Percentiles rank a stretch among this genome's conserved stretches.
These are phyloP conservation scores for Diaporthe caulivora DNA, from an alignment of 2,329 filamentous ascomycete genomes.

Conservation along the genomic window DNA sequence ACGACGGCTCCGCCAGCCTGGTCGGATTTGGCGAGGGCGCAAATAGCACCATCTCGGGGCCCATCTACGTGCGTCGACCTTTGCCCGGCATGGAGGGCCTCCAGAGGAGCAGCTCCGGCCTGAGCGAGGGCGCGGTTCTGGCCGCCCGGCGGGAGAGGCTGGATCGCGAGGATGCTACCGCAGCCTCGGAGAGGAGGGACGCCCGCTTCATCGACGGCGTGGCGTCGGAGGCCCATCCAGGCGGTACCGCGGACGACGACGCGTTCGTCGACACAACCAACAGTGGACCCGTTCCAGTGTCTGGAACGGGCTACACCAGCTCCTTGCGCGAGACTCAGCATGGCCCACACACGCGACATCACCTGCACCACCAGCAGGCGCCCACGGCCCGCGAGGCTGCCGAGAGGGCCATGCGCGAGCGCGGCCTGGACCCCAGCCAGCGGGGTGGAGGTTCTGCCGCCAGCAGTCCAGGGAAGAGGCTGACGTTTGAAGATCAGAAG, in stretches of 20 bases:
- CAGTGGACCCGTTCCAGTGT: conserved; percentile 65
- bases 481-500: conserved; percentile 70
- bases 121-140: conserved; percentile 58
- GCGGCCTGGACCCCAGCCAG: conserved; percentile 64
- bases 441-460: conserved; percentile 53
- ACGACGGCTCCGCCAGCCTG: conserved; percentile 84
- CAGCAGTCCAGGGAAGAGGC: conserved; percentile 61
- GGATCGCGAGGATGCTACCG: conserved; percentile 53
- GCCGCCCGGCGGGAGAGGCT: conserved; percentile 48
- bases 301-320: conserved; percentile 51
- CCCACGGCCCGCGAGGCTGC: conserved; percentile 64
- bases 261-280: conserved; percentile 75
- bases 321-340: conserved; percentile 52
- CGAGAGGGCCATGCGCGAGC: conserved; percentile 73
- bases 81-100: conserved; percentile 56
- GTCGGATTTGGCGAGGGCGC: conserved; percentile 96
- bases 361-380: conserved; percentile 48
- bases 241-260: conserved; percentile 58
- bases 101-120: conserved; percentile 64
- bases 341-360: conserved; percentile 39
- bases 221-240: conserved; percentile 64
- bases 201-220: conserved; percentile 77
- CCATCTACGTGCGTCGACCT: conserved; percentile 72
- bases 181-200: conserved; percentile 67
- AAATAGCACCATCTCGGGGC: conserved; percentile 84